Evolutionary conservation across 176 grass and related monocot genomes (phyloP).

Genomic region (Alopecurus myosuroides): DNA sequence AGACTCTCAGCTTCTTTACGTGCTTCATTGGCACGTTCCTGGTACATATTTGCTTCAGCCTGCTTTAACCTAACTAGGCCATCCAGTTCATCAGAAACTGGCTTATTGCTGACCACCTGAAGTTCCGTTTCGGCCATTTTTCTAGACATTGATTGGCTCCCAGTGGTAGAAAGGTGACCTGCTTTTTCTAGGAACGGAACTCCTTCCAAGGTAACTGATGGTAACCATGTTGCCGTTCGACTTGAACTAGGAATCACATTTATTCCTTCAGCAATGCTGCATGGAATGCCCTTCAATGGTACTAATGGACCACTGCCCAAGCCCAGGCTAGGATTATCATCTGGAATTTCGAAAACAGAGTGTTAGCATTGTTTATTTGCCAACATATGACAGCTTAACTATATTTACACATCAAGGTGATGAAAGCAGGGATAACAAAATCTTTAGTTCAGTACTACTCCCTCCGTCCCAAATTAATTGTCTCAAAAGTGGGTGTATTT

Average conservation of each 20-base stretch:
- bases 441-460: background rate
- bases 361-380: conserved; percentile 7
- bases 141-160: conserved; percentile 23
- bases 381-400: background rate
- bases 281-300: conserved; percentile 43
- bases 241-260: conserved; percentile 53
- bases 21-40: conserved; percentile 83
- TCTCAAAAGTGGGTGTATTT: too few relatives aligned
- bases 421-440: conserved; percentile 1
- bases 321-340: conserved; percentile 33
- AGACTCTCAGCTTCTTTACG: conserved; percentile 57
- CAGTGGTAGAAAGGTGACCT: conserved; percentile 20
- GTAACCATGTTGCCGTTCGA: conserved; percentile 38
- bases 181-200: conserved; percentile 42
- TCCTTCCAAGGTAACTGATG: conserved; percentile 44
- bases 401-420: background rate
- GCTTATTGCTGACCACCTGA: conserved; percentile 47
- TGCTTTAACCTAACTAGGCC: conserved; percentile 78
- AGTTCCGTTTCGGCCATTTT: conserved; percentile 46
- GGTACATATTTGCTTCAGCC: conserved; percentile 90
- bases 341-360: conserved; percentile 44
- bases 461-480: too few relatives aligned
- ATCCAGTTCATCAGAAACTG: conserved; percentile 71
- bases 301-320: conserved; percentile 34
- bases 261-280: conserved; percentile 40